These are phyloP conservation scores for Graphilbum ipis-grandicollis DNA, from an alignment of 2,329 filamentous ascomycete species.

Conservation along the genomic window DNA sequence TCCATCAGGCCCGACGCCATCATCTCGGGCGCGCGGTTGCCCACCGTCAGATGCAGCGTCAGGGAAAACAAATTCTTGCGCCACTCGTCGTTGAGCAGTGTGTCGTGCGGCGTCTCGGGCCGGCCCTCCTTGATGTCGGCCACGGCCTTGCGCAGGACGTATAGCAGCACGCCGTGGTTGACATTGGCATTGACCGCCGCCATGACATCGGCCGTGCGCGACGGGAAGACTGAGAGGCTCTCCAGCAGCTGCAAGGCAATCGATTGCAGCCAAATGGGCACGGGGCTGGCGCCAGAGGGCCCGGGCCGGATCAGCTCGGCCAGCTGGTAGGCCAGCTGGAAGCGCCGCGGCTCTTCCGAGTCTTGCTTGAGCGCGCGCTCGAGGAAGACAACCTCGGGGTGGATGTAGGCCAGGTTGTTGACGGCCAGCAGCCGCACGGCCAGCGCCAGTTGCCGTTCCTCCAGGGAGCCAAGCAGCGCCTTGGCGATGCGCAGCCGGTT, in stretches of 20 bases:
- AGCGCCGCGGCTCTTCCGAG: conserved; percentile 70
- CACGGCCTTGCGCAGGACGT: conserved; percentile 80
- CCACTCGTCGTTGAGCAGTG: conserved; percentile 69
- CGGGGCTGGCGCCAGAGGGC: conserved; percentile 29
- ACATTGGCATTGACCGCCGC: conserved; percentile 89
- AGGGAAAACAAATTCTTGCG: conserved; percentile 79
- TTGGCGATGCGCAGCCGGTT: conserved; percentile 72
- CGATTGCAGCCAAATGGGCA: conserved; percentile 65
- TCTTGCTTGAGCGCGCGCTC: conserved; percentile 79
- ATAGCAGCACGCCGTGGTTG: conserved; percentile 88
- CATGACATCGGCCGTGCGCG: conserved; percentile 65
- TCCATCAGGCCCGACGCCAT: conserved; percentile 80
- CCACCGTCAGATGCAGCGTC: conserved; percentile 61
- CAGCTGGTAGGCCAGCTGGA: conserved; percentile 83
- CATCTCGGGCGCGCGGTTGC: conserved; percentile 62
- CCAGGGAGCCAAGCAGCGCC: conserved; percentile 48
- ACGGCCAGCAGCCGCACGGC: conserved; percentile 72
- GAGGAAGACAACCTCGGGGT: conserved; percentile 65
- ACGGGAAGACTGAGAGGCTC: conserved; percentile 63
- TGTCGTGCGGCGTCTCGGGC: conserved; percentile 38
- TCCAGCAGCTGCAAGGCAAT: conserved; percentile 69
- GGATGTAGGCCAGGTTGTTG: conserved; percentile 80
- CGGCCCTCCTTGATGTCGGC: conserved; percentile 53
- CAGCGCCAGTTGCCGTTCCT: conserved; percentile 58
- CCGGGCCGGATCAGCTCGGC: conserved; percentile 81